Evolutionary conservation across 1,284 basidiomycete species (phyloP), one percentile per base, ranked within the genome.

Genomic region (Ceratobasidium sp.): DNA sequence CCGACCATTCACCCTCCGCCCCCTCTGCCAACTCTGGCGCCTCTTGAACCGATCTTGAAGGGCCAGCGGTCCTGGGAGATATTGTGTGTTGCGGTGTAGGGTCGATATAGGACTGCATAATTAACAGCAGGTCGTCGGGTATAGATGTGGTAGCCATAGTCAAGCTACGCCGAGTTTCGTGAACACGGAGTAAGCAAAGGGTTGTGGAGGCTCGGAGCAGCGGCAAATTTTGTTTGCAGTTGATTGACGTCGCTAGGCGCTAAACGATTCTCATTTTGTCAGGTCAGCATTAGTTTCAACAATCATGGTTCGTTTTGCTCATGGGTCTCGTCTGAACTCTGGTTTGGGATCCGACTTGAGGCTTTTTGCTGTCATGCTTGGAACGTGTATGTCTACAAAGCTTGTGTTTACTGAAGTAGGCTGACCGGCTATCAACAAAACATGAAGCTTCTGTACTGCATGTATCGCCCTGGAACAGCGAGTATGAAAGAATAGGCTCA

Each of bases 71-170:
- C n/a, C n/a, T n/a, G n/a, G 42, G 31, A 23, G 56, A 6, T n/a
- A n/a, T 2, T 0, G 45, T 49, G n/a, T 7, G 60, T 8, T 33
- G 60, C 20, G 54, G 49, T 51, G 42, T 42, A 15, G 60, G 45
- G 47, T 74, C 71, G 37, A 74, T 60, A 42, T 64, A 74, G 10
- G 71, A 74, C 71, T 74, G 71, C 58, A 74, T 74, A 42, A 74
- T 74, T 13, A 64, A 31, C n/a, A 74, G 39, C 17, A 74, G 28
- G n/a, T 74, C 71, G 42, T 74, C 71, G 3, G 58, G 71, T 17
- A 74, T 64, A 42, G 58, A 49, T 8, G 23, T 20, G 26, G 71
- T 17, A 17, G 37, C 51, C 71, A 74, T 74, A 35, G 33, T 37
- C 23, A 5, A 28, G 26, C 13, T 37, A 47, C 11, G 26, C 28